Percentiles rank a stretch among this genome's conserved stretches.
phyloP scores from a whole-genome alignment of 495 filamentous ascomycete species.

The Trypethelium eluteriae region DNA sequence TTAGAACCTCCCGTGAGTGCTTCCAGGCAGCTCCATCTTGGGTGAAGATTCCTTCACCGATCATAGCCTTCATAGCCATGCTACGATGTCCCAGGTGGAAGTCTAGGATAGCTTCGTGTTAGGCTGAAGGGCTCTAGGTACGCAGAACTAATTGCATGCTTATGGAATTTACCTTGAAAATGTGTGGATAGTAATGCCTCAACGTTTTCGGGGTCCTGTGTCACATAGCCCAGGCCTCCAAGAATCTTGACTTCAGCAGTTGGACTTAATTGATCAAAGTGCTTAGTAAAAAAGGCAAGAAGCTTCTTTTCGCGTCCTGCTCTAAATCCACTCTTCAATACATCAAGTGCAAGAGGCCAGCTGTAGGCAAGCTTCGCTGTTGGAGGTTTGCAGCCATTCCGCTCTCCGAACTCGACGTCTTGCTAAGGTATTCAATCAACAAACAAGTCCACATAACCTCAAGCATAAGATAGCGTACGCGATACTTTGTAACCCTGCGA shows the following conservation, averaged over 20 bases:
- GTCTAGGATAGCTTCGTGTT: constrained; percentile 4
- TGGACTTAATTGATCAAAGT: constrained; percentile 1
- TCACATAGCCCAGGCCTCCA: constrained; percentile 9
- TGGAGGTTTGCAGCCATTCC: constrained; percentile 6
- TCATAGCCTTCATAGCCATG: constrained; percentile 7
- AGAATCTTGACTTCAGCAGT: constrained; percentile 12
- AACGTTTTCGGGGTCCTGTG: constrained; percentile 5
- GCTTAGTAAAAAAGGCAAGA: constrained; percentile 9
- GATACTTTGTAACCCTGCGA: neutral
- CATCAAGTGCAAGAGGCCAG: constrained; percentile 10
- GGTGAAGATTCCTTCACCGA: constrained; percentile 56
- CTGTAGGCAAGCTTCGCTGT: constrained; percentile 8
- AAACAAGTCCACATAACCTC: neutral
- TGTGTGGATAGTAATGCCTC: constrained; percentile 3
- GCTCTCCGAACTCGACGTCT: constrained; percentile 8
- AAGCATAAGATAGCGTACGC: neutral
- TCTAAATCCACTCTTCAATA: constrained; percentile 8
- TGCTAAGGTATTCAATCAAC: neutral
- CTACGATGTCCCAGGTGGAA: constrained; percentile 9
- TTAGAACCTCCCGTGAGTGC: constrained; percentile 37
- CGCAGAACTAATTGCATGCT: neutral
- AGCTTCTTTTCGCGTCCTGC: constrained; percentile 10
- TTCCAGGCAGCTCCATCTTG: constrained; percentile 59
- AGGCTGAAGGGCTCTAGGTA: neutral
- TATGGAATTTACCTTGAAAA: constrained; percentile 4